phyloP scores from a whole-genome alignment of 2,329 filamentous ascomycete genomes.

The Ceratocystis albifundus region DNA sequence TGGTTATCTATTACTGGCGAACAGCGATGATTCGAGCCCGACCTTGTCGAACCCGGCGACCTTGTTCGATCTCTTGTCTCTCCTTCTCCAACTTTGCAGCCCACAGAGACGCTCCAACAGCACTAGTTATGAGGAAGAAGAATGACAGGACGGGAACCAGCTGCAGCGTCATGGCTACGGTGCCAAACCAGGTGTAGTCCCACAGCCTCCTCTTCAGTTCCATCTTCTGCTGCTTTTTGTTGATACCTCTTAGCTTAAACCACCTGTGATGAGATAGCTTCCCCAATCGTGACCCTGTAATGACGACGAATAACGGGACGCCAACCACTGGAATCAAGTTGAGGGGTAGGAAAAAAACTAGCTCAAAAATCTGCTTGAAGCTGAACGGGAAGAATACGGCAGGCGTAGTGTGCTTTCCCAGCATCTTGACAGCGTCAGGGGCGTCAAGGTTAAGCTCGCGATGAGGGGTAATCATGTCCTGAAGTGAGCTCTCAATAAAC shows the following conservation, averaged over 20 bases:
- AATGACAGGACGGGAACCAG: conserved; percentile 87
- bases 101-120: conserved; percentile 78
- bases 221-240: conserved; percentile 59
- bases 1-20: background rate
- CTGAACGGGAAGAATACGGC: conserved; percentile 83
- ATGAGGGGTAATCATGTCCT: conserved; percentile 55
- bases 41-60: background rate
- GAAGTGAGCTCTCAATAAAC: conserved; percentile 61
- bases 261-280: conserved; percentile 87
- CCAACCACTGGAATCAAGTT: conserved; percentile 80
- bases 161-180: conserved; percentile 69
- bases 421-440: conserved; percentile 61
- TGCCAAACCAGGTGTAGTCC: conserved; percentile 92
- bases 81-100: conserved; percentile 63
- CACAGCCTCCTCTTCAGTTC: conserved; percentile 57
- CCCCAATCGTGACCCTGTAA: conserved; percentile 78
- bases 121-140: conserved; percentile 81
- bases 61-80: conserved; percentile 24
- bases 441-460: conserved; percentile 55
- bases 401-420: conserved; percentile 67
- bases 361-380: conserved; percentile 77
- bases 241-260: conserved; percentile 66
- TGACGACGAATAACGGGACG: conserved; percentile 70
- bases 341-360: conserved; percentile 65
- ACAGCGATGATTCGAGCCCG: conserved; percentile 10